Base-by-base conservation (phyloP, 257 asterid species). In the Thymus mandschuricus region DNA sequence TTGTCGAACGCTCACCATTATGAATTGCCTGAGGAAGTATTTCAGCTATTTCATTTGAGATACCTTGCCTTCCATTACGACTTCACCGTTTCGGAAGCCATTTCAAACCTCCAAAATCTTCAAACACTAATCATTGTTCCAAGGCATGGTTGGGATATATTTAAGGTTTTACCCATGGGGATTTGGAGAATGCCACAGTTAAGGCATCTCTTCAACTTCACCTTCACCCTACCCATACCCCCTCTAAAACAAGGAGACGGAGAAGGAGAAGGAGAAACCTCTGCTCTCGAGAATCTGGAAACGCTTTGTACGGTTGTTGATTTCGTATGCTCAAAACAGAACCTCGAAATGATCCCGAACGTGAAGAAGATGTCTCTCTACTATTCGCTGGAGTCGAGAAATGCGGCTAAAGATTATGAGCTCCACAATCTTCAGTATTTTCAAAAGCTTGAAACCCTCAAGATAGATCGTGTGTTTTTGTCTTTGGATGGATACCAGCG, bases 21-120 rank as follows among this genome's bases (percentile, higher is more conserved):
- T 60, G 29, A 5, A 13, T 21, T 52, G 44, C n/a, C 63, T 5
- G 8, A 57, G 7, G 6, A 35, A 63, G 9, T 63, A 27, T 63
- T 63, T 4, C 3, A 43, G 46, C 34, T 45, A 2, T 35, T 71
- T 28, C 76, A 61, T 62, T 29, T 71, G 0, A 71, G 70, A 40
- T 61, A 38, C 64, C 55, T 71, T 38, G 69, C 76, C 38, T 10
- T 49, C 41, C 0, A 6, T 43, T 59, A 2, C 60, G 1, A 1
- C 30, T 28, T 0, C 0, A 33, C 45, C 1, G 12, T 38, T 35
- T 35, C 44, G 5, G 2, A 56, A 34, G 28, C 55, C 52, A 61
- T 71, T 6, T 38, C 30, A 38, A 55, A 41, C 44, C 56, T 68
- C 29, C 43, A 31, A 44, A 55, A 55, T 68, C 73, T 68, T 41